Evolutionary conservation across 257 asterid species (phyloP).

Genomic region (Phtheirospermum japonicum): DNA sequence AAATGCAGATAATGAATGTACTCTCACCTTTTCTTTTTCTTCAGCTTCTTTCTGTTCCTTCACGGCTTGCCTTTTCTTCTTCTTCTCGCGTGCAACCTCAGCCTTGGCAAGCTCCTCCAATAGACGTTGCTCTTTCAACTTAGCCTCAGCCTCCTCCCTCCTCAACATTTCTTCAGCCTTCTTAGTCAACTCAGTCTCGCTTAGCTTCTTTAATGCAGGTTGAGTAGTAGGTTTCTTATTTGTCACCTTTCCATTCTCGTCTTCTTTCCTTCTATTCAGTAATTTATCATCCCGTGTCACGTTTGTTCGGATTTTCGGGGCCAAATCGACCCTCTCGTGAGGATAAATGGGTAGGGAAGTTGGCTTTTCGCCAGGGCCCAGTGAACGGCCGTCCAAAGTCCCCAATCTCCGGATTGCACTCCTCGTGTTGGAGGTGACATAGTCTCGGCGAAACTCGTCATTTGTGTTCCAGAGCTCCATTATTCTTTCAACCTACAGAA

Average conservation of each 20-base stretch:
- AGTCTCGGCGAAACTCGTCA: slow-evolving; percentile 67
- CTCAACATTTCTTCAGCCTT: slow-evolving; percentile 53
- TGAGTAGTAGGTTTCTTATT: slow-evolving; percentile 25
- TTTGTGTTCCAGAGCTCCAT: slow-evolving; percentile 77
- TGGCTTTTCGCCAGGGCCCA: slow-evolving; percentile 80
- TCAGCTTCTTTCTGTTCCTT: too few species aligned
- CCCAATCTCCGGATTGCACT: slow-evolving; percentile 81
- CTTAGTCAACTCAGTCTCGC: slow-evolving; percentile 57
- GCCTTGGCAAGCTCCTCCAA: slow-evolving; percentile 80
- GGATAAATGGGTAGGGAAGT: slow-evolving; percentile 47
- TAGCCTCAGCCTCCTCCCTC: slow-evolving; percentile 49
- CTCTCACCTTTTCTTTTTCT: too few species aligned
- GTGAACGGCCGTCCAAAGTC: slow-evolving; percentile 84
- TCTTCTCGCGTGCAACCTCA: slow-evolving; percentile 70
- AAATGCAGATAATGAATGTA: too few species aligned
- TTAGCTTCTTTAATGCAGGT: slow-evolving; percentile 47
- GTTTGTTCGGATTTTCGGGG: slow-evolving; percentile 31
- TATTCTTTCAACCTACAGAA: slow-evolving; percentile 54
- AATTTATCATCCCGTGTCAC: slow-evolving; percentile 22
- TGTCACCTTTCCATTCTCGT: slow-evolving; percentile 32
- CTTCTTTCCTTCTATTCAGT: slow-evolving; percentile 31
- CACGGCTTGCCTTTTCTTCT: too few species aligned
- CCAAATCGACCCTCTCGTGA: slow-evolving; percentile 34
- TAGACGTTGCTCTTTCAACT: slow-evolving; percentile 72
- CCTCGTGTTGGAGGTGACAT: slow-evolving; percentile 53